These are phyloP conservation scores for Fimicolochytrium jonesii DNA, from an alignment of 192 early-diverging fungal species.

Conservation along the genomic window DNA sequence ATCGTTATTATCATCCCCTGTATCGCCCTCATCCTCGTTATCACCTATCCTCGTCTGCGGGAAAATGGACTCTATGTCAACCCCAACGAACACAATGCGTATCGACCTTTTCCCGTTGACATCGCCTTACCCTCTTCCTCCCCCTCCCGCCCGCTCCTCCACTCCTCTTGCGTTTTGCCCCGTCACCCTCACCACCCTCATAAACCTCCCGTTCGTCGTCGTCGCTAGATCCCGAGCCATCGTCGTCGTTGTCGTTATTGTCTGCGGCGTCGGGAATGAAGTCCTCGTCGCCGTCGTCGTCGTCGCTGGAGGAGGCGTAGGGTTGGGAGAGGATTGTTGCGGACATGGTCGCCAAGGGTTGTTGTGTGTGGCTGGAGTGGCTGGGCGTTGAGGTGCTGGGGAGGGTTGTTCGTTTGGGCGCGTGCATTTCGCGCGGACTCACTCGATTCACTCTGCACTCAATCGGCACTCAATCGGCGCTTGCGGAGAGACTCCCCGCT, in stretches of 20 bases:
- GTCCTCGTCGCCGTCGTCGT: constrained; percentile 3
- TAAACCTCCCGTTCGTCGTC: background rate
- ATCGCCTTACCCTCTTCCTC: too few species aligned
- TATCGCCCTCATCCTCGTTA: background rate
- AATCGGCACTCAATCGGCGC: too few species aligned
- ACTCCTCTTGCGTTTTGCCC: background rate
- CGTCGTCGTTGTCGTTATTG: background rate
- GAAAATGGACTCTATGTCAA: background rate
- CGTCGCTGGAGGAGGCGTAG: background rate
- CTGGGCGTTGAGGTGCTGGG: too few species aligned
- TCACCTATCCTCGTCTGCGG: background rate
- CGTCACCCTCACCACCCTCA: background rate
- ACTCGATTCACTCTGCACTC: too few species aligned
- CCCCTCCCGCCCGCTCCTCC: background rate
- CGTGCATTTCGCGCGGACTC: too few species aligned
- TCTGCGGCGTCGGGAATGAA: background rate
- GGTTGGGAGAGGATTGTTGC: background rate
- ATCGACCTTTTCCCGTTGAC: too few species aligned
- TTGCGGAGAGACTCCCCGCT: too few species aligned
- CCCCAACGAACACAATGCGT: too few species aligned
- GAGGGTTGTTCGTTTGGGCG: too few species aligned
- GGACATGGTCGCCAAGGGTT: too few species aligned
- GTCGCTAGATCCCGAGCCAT: background rate
- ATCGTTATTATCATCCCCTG: background rate
- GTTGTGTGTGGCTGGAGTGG: too few species aligned